A percentile compares a stretch with the other conserved stretches of the same genome.
Evolutionary conservation across 306 rosid genomes (phyloP).

Genomic region (Glycine tomentella): DNA sequence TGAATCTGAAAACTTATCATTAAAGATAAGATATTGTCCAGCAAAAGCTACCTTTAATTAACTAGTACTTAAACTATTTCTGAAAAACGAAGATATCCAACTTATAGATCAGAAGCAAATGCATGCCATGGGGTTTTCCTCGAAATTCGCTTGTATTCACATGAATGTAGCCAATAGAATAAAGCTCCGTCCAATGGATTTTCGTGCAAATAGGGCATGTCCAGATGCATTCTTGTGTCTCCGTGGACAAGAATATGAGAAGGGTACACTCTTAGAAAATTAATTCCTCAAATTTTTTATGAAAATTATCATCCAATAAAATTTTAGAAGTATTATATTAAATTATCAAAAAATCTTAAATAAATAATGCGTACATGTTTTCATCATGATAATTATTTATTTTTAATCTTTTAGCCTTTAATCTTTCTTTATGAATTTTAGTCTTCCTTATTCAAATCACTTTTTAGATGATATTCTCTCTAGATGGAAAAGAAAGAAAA

Average conservation of each 20-base stretch:
- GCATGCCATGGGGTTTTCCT: background rate
- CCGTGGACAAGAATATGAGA: background rate
- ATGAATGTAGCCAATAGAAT: constrained; percentile 34
- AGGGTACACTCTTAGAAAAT: no score
- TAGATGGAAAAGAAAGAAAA: no score
- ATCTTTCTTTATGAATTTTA: no score
- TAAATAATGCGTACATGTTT: no score
- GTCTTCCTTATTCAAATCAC: no score
- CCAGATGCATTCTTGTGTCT: constrained; percentile 22
- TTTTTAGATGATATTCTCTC: no score
- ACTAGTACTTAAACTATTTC: constrained; percentile 16
- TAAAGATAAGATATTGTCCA: constrained; percentile 27
- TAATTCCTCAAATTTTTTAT: no score
- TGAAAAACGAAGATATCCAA: constrained; percentile 36
- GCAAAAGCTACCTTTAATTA: constrained; percentile 39
- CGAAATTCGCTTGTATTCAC: constrained; percentile 38
- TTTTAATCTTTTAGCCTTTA: no score
- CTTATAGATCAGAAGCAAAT: constrained; percentile 25
- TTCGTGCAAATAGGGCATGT: constrained; percentile 37
- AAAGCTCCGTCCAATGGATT: background rate
- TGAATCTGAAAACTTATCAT: constrained; percentile 27
- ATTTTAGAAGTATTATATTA: no score
- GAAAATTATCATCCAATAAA: no score
- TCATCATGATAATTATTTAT: no score
- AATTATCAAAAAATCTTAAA: no score